Base-by-base conservation (phyloP, 345 rosid species). In the Dovyalis caffra region DNA sequence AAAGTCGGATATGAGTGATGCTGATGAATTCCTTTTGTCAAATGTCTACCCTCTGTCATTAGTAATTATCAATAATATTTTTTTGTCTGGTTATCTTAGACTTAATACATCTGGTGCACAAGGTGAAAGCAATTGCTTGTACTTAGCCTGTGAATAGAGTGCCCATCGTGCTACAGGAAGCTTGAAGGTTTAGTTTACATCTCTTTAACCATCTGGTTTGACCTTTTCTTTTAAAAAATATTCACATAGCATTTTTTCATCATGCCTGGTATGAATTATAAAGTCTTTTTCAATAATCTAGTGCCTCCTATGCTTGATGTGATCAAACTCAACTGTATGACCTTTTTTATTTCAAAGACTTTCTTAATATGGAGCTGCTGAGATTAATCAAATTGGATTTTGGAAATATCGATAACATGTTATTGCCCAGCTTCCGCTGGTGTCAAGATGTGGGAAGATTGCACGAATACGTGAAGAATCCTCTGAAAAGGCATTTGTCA, bases 361-460 rank as follows among this genome's bases (percentile, higher is more conserved):
- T 34, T 26, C 51, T 6, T 15, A 5, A 66, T 45, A 10, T 2
- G 35, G 29, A 18, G 26, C 21, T 62, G 14, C 15, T 69, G 29
- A 45, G 6, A 31, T 2, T 29, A 32, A 31, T 60, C 16, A 18
- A 70, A 32, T 34, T 65, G 33, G 61, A 23, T 56, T 56, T 61
- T 2, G 16, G 6, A 75, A 21, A 64, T 68, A 16, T 66, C 65
- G 56, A 26, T 80, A 70, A 69, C 78, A 72, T 51, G 25, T 82
- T 38, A 73, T n/a, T 79, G 34, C 85, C 78, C 95, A 95, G 99
- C 93, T 95, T 88, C 99, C 99, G 11, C 83, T 95, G 8, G 81
- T 93, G 61, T 90, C 96, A 58, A 95, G 85, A 83, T 87, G 93
- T 77, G 99, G 97, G 64, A 93, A 87, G 90, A 81, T 95, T 23